phyloP scores from a whole-genome alignment of 2,329 filamentous ascomycete genomes.

The Fusarium proliferatum region DNA sequence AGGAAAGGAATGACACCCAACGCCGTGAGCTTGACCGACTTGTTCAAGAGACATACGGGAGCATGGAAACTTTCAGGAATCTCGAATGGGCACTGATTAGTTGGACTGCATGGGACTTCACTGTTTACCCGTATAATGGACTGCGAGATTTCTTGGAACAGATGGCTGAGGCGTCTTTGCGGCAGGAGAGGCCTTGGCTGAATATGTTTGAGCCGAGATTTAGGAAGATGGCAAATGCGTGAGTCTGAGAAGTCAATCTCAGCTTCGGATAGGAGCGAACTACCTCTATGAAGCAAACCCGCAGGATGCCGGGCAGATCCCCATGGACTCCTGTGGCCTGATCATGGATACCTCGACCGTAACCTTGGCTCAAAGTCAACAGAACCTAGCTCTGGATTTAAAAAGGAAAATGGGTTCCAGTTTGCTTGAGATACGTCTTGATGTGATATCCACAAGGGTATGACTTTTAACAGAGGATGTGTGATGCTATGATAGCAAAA shows the following conservation, averaged over 20 bases:
- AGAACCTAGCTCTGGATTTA: neutral
- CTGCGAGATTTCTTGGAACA: neutral
- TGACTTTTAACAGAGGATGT: neutral
- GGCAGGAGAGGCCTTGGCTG: neutral
- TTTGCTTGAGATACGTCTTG: neutral
- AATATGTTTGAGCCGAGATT: conserved; percentile 10
- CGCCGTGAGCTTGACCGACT: conserved; percentile 1
- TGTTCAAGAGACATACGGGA: conserved; percentile 5
- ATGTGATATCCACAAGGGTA: neutral
- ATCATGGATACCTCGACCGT: too few relatives aligned
- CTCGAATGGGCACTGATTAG: neutral
- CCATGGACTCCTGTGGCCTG: too few relatives aligned
- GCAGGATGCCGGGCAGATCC: too few relatives aligned
- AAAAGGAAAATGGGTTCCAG: neutral
- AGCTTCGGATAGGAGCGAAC: neutral
- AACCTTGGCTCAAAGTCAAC: neutral
- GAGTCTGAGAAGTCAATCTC: neutral
- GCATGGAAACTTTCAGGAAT: neutral
- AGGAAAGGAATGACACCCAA: neutral
- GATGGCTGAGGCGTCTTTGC: neutral
- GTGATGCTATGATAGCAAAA: neutral
- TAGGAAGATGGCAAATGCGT: neutral
- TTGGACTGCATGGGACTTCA: conserved; percentile 10
- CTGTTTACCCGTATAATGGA: neutral
- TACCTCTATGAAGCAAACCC: too few relatives aligned